Percentiles rank a stretch among this genome's conserved stretches.
phyloP scores from a whole-genome alignment of 225 moss, liverwort and hornwort genomes.

The Asterella californica region DNA sequence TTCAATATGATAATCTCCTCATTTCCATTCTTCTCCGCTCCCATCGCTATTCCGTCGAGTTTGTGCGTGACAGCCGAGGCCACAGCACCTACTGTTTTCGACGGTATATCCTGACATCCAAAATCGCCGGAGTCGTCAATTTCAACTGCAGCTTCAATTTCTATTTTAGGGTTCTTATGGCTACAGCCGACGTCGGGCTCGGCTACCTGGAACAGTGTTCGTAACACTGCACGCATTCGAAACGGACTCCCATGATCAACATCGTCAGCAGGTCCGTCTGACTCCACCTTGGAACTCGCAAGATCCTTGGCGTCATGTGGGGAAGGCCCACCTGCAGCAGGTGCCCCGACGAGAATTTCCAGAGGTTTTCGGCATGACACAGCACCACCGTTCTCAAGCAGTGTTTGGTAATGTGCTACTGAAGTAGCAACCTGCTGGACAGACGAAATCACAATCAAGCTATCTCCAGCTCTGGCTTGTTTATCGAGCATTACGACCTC shows the following conservation, averaged over 20 bases:
- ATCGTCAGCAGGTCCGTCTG: background rate
- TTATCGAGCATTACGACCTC: background rate
- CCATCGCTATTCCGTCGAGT: background rate
- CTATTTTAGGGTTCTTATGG: background rate
- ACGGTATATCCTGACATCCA: background rate
- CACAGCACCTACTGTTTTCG: background rate
- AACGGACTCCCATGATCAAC: conserved; percentile 1
- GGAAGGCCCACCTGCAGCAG: background rate
- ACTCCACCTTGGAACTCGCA: background rate
- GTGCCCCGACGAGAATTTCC: background rate
- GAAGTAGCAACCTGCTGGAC: background rate
- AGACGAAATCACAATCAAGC: background rate
- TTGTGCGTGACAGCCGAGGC: background rate
- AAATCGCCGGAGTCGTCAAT: background rate
- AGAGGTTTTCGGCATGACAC: background rate
- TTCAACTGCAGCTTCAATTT: background rate
- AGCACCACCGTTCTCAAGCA: background rate
- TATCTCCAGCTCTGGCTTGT: background rate
- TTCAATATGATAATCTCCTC: background rate
- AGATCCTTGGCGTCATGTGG: background rate
- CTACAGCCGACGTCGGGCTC: background rate
- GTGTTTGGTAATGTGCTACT: background rate
- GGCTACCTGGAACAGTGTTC: background rate
- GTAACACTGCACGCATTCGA: conserved; percentile 1
- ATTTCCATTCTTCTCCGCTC: background rate